Conservation (phyloP, 192 early-diverging fungal genomes). For the Lunasporangiospora selenospora region DNA sequence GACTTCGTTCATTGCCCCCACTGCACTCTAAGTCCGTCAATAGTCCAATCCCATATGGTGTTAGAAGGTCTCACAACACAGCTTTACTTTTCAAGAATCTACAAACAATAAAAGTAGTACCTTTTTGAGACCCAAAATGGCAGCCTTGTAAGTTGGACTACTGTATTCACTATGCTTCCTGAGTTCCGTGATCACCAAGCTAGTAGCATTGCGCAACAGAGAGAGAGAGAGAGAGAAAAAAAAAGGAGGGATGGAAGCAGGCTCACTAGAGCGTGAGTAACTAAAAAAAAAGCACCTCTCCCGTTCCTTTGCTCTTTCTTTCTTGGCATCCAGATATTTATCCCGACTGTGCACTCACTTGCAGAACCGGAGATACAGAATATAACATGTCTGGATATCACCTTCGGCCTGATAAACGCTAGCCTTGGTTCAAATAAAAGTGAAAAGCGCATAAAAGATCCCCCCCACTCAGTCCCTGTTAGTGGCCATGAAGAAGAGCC, state of each 20-base stretch:
- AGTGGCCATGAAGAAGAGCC: background rate
- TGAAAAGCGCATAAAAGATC: background rate
- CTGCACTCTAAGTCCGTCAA: conserved; percentile 51
- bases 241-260: too few relatives aligned
- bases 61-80: too few relatives aligned
- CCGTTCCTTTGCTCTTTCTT: too few relatives aligned
- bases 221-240: background rate
- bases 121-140: conserved; percentile 20
- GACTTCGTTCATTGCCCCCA: conserved; percentile 59
- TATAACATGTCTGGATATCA: conserved; percentile 72
- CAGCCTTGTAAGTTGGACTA: conserved; percentile 50
- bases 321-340: background rate
- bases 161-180: conserved; percentile 63
- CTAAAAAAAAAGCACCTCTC: too few relatives aligned
- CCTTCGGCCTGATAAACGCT: conserved; percentile 66
- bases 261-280: too few relatives aligned
- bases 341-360: conserved; percentile 39
- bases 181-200: conserved; percentile 64
- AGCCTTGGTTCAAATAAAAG: conserved; percentile 15
- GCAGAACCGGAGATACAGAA: conserved; percentile 72
- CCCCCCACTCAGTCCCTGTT: too few relatives aligned
- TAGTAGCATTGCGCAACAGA: too few relatives aligned
- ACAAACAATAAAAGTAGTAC: conserved; percentile 14
- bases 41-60: conserved; percentile 1
- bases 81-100: too few relatives aligned